phyloP scores from a whole-genome alignment of 2,329 filamentous ascomycete species.

The Rosellinia necatrix region DNA sequence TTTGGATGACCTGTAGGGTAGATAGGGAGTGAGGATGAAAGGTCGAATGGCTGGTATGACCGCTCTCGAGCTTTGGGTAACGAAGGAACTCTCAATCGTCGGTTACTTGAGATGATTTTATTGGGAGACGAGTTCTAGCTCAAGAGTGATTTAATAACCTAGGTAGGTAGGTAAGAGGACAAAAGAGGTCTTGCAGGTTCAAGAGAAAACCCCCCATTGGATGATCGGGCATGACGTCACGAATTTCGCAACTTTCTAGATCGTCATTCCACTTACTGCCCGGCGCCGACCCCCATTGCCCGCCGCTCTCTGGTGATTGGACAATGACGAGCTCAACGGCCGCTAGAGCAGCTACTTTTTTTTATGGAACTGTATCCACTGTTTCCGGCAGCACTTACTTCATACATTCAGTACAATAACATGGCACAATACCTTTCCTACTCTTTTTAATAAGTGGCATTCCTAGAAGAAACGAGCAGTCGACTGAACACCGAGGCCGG shows the following conservation, averaged over 20 bases:
- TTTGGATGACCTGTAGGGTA: not conserved
- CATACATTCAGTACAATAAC: too few relatives aligned
- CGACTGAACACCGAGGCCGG: too few relatives aligned
- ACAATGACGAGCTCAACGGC: not conserved
- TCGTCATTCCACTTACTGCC: not conserved
- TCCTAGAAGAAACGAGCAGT: too few relatives aligned
- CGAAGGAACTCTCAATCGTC: conserved; percentile 1
- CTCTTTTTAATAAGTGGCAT: too few relatives aligned
- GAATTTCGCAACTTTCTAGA: conserved; percentile 8
- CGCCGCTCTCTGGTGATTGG: conserved; percentile 22
- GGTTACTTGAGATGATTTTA: conserved; percentile 9
- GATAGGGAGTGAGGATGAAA: not conserved
- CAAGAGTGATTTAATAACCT: not conserved
- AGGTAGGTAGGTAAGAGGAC: too few relatives aligned
- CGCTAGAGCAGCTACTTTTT: conserved; percentile 19
- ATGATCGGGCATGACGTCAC: conserved; percentile 26
- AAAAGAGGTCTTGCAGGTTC: conserved; percentile 1
- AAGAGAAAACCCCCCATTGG: not conserved
- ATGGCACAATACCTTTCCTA: too few relatives aligned
- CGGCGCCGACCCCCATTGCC: not conserved
- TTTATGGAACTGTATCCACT: conserved; percentile 7
- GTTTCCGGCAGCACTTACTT: not conserved
- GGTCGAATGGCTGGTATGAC: not conserved
- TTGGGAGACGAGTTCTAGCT: not conserved
- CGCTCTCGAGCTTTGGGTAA: conserved; percentile 5